These are phyloP conservation scores for Tolypocladium cylindrosporum DNA, from an alignment of 2,329 filamentous ascomycete species.

Conservation along the genomic window DNA sequence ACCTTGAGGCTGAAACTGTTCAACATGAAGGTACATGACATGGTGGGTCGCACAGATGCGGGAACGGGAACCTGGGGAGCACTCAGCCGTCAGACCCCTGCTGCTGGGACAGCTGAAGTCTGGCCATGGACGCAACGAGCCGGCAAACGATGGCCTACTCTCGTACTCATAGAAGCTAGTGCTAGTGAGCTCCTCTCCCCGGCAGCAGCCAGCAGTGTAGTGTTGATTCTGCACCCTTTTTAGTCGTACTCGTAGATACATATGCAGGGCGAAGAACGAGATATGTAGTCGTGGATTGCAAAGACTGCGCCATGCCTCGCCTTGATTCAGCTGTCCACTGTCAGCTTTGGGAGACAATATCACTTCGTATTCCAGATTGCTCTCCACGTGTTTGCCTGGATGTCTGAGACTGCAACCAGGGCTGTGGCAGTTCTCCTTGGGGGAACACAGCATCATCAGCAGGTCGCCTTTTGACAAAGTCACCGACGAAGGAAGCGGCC, in stretches of 20 bases:
- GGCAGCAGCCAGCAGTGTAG: not conserved
- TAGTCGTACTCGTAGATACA: too few relatives aligned
- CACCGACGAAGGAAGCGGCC: not conserved
- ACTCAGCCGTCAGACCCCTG: not conserved
- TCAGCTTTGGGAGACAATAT: too few relatives aligned
- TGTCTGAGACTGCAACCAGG: not conserved
- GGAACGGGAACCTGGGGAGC: not conserved
- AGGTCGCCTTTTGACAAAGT: not conserved
- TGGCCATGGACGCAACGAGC: too few relatives aligned
- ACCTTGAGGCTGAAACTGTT: not conserved
- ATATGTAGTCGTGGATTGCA: too few relatives aligned
- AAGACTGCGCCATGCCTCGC: too few relatives aligned
- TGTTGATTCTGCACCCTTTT: not conserved
- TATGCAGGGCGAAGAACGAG: not conserved
- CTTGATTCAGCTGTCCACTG: too few relatives aligned
- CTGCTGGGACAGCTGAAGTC: not conserved
- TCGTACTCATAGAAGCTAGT: not conserved
- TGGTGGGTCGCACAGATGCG: not conserved
- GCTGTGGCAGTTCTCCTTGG: not conserved
- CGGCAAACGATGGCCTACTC: not conserved
- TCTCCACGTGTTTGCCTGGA: not conserved
- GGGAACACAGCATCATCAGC: not conserved
- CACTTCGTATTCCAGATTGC: too few relatives aligned
- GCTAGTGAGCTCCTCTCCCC: not conserved
- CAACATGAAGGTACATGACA: not conserved